A percentile compares a stretch with the other conserved stretches of the same genome.
Conservation (phyloP, 2,329 filamentous ascomycete genomes). For the Tolypocladium ovalisporum region DNA sequence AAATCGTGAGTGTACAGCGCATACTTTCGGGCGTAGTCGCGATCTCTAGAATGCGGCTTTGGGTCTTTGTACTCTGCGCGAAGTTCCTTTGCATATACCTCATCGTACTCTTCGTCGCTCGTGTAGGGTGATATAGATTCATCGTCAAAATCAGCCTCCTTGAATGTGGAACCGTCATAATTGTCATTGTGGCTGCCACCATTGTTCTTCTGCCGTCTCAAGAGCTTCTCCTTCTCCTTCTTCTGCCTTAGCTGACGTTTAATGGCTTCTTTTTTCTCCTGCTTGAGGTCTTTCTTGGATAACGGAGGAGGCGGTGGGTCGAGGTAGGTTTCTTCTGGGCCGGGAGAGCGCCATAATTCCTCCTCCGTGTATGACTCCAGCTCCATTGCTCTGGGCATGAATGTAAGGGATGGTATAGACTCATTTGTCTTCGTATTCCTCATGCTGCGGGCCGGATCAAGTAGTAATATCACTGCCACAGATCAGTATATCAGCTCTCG, state of each 20-base stretch:
- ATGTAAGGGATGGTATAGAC: slow-evolving; percentile 12
- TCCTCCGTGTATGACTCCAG: slow-evolving; percentile 16
- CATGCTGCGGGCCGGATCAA: slow-evolving; percentile 13
- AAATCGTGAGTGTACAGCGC: slow-evolving; percentile 11
- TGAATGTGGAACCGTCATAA: neutral
- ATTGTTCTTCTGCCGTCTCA: neutral
- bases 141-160: slow-evolving; percentile 3
- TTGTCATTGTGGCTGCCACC: neutral
- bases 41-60: slow-evolving; percentile 9
- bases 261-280: slow-evolving; percentile 7
- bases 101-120: slow-evolving; percentile 11
- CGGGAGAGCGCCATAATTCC: slow-evolving; percentile 13
- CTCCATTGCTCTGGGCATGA: slow-evolving; percentile 17
- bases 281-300: slow-evolving; percentile 6
- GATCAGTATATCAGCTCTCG: neutral
- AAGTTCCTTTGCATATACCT: slow-evolving; percentile 9
- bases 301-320: slow-evolving; percentile 12
- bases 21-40: slow-evolving; percentile 17
- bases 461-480: neutral
- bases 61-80: slow-evolving; percentile 9
- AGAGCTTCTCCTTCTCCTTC: slow-evolving; percentile 1
- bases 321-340: slow-evolving; percentile 13
- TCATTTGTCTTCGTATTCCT: slow-evolving; percentile 10
- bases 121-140: slow-evolving; percentile 3
- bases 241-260: slow-evolving; percentile 3